Evolutionary conservation across 352 stramenopile species (phyloP).

Genomic region (Pythium inflatum): DNA sequence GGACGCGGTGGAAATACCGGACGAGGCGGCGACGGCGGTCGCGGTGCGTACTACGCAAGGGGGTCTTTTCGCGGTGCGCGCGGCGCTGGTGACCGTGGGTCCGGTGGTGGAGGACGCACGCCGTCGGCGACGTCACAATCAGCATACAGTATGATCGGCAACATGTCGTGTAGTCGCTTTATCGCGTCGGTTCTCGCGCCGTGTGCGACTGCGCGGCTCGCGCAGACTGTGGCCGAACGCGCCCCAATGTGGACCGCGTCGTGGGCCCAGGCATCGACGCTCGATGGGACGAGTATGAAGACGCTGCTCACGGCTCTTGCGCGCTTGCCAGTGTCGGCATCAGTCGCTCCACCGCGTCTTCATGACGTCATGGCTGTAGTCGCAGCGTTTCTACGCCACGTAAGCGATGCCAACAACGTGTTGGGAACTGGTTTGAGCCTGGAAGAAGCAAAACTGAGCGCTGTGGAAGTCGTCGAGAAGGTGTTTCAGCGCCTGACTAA

Average conservation of each 20-base stretch:
- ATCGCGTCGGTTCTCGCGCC: slow-evolving; percentile 44
- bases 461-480: slow-evolving; percentile 48
- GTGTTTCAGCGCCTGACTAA: slow-evolving; percentile 56
- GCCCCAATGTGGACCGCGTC: slow-evolving; percentile 51
- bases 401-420: slow-evolving; percentile 12
- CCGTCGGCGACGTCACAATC: neutral
- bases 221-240: slow-evolving; percentile 37
- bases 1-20: neutral
- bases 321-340: slow-evolving; percentile 49
- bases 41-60: neutral
- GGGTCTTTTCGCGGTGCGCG: neutral
- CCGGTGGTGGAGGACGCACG: neutral
- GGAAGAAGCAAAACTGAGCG: slow-evolving; percentile 50
- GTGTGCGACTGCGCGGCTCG: slow-evolving; percentile 49
- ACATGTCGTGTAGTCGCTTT: slow-evolving; percentile 47
- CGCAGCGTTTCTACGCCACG: slow-evolving; percentile 30
- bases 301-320: slow-evolving; percentile 53
- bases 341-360: slow-evolving; percentile 39
- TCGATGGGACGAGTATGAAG: slow-evolving; percentile 45
- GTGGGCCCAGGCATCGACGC: slow-evolving; percentile 43
- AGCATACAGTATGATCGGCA: slow-evolving; percentile 21
- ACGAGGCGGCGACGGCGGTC: neutral
- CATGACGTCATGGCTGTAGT: slow-evolving; percentile 40
- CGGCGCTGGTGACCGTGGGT: neutral
- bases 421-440: slow-evolving; percentile 21